These are phyloP conservation scores for Ceratocystis ficicola DNA, from an alignment of 2,329 filamentous ascomycete species.

Conservation along the genomic window DNA sequence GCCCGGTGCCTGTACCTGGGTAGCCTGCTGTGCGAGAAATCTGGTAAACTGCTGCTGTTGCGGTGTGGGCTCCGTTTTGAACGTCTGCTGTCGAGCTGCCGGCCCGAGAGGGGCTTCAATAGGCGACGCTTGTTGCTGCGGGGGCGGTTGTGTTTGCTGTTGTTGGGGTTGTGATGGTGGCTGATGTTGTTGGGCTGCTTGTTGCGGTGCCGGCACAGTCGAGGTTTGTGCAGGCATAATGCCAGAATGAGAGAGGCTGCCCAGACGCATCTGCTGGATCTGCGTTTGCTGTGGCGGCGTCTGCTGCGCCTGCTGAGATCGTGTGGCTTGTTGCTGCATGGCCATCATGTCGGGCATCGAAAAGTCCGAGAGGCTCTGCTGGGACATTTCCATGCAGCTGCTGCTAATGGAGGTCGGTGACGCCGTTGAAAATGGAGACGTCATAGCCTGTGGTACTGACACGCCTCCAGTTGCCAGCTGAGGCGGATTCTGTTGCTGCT, in stretches of 20 bases:
- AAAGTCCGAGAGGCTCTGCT: slow-evolving; percentile 18
- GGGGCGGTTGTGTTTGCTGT: background rate
- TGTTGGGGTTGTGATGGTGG: slow-evolving; percentile 5
- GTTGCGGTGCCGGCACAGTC: background rate
- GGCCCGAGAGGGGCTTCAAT: slow-evolving; percentile 7
- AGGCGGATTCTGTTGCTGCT: background rate
- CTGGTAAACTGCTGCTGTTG: background rate
- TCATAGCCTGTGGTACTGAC: slow-evolving; percentile 12
- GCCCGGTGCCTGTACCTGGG: background rate
- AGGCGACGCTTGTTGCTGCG: slow-evolving; percentile 2
- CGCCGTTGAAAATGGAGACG: slow-evolving; percentile 19
- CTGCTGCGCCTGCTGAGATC: slow-evolving; percentile 1
- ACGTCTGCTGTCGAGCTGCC: background rate
- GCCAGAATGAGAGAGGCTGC: background rate
- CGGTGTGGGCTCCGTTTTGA: slow-evolving; percentile 8
- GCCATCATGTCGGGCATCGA: slow-evolving; percentile 16
- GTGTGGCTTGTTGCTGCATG: slow-evolving; percentile 18
- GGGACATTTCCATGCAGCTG: slow-evolving; percentile 20
- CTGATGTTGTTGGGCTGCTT: background rate
- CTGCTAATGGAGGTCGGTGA: slow-evolving; percentile 20
- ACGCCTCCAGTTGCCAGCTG: background rate
- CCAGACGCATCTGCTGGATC: slow-evolving; percentile 10
- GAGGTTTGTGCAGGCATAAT: slow-evolving; percentile 1
- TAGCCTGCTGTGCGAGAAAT: background rate
- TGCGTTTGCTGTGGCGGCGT: slow-evolving; percentile 2